Evolutionary conservation across 2,329 filamentous ascomycete species (phyloP), one percentile per base, ranked within the genome.

Genomic region (Dothiorella sarmentorum): DNA sequence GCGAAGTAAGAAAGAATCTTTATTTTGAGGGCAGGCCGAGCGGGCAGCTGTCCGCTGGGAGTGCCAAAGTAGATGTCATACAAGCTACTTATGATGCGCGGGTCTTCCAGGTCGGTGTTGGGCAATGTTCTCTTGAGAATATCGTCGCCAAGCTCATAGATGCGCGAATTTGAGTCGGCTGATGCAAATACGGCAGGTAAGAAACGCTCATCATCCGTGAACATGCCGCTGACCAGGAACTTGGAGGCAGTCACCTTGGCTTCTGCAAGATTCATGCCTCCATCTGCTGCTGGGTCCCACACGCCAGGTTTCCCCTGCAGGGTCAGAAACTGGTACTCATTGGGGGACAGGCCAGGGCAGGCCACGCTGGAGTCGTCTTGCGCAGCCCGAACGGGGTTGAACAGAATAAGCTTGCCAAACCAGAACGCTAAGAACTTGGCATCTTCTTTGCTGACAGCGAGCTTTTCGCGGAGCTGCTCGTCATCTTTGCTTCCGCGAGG

Each of bases 71-170:
- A 95, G 1, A 91, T 80, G 3, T 80, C 74, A 65, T 91, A 92
- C 2, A 97, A 77, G 15, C 81, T 78, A 58, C 82, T 75, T 3
- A 96, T 79, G 2, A 91, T 73, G 1, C 71, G 65, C 9, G 78
- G 66, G 61, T 90, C 82, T 69, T 97, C 93, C 24, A 97, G 76
- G 7, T 89, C 85, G 7, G 89, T 82, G 1, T 84, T 78, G 9
- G 83, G 77, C 26, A 79, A 82, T 27, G 84, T 88, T 63, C 92
- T 82, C 73, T 97, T 99, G 63, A 97, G 74, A 49, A 95, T 84
- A 66, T 96, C 91, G 59, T 97, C 91, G 0, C 90, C 93, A n/a
- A 90, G 77, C n/a, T 88, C 85, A 10, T 89, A 86, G 35, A 97
- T 86, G 7, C 88, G 84, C 33, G 87, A 90, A 63, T 97, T 94